Evolutionary conservation across 73 alveolate species (phyloP).

Genomic region (Diophrys appendiculata): DNA sequence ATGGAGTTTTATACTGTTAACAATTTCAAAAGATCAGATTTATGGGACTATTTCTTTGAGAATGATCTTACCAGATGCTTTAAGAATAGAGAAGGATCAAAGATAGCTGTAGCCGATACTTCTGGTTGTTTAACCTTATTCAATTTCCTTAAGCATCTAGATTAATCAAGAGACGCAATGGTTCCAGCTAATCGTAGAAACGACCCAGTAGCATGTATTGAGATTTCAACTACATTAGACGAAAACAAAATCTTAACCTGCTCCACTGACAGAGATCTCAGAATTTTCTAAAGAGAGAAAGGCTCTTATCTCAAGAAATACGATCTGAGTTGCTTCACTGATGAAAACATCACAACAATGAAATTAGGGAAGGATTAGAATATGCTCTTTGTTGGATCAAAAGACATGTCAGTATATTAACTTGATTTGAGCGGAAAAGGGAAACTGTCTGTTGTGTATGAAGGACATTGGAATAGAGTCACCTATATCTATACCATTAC

Average conservation of each 20-base stretch:
- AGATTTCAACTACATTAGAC: conserved; percentile 33
- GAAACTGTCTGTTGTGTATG: conserved; percentile 67
- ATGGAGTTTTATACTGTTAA: conserved; percentile 54
- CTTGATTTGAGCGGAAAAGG: conserved; percentile 58
- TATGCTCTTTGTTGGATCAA: conserved; percentile 63
- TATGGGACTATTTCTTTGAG: conserved; percentile 66
- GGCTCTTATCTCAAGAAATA: conserved; percentile 53
- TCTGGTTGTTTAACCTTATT: conserved; percentile 41
- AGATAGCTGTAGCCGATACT: conserved; percentile 38
- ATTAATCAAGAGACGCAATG: conserved; percentile 42
- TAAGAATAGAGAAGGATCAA: conserved; percentile 59
- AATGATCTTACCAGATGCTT: conserved; percentile 43
- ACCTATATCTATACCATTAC: conserved; percentile 43
- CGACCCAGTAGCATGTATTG: conserved; percentile 60
- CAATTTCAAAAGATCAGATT: conserved; percentile 44
- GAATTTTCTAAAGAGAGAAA: conserved; percentile 49
- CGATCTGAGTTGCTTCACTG: conserved; percentile 62
- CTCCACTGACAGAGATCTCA: conserved; percentile 54
- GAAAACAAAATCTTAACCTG: conserved; percentile 48
- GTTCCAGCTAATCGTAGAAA: conserved; percentile 60
- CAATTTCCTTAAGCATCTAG: conserved; percentile 56
- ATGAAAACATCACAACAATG: conserved; percentile 67
- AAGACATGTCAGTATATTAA: conserved; percentile 66
- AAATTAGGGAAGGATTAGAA: conserved; percentile 63
- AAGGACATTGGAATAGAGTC: conserved; percentile 73